These are phyloP conservation scores for Candida nitratophila DNA, from an alignment of 805 yeast genomes.

Conservation along the genomic window DNA sequence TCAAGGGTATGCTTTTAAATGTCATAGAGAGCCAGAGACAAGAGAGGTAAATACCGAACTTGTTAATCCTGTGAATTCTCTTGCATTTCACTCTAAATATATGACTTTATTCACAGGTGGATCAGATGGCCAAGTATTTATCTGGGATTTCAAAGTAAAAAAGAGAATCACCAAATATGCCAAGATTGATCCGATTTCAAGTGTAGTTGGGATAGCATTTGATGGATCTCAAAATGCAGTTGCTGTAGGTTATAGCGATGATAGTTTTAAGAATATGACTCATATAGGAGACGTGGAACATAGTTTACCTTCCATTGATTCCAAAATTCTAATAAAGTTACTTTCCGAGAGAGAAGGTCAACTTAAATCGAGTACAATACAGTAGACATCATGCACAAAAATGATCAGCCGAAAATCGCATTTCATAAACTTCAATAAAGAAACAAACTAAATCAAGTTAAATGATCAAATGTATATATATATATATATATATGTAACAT, in stretches of 20 bases:
- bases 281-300: conserved; percentile 10
- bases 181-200: conserved; percentile 10
- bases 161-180: conserved; percentile 29
- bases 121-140: conserved; percentile 21
- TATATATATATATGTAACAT: no score
- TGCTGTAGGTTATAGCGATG: conserved; percentile 37
- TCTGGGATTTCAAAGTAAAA: conserved; percentile 25
- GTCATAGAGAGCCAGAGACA: conserved; percentile 48
- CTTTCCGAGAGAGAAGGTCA: neutral
- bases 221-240: conserved; percentile 8
- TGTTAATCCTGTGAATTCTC: conserved; percentile 34
- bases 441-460: no score
- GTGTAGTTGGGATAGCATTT: neutral
- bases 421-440: no score
- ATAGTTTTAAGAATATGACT: conserved; percentile 28
- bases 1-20: conserved; percentile 68
- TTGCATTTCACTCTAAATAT: conserved; percentile 36
- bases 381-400: neutral
- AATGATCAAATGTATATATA: no score
- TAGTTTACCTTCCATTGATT: conserved; percentile 9
- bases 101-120: conserved; percentile 35
- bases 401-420: no score
- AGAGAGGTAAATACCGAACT: conserved; percentile 30
- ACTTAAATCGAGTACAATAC: neutral
- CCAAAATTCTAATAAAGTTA: conserved; percentile 9